Conservation (phyloP, 1,139 yeast genomes). For the Zygotorulaspora mrakii region DNA sequence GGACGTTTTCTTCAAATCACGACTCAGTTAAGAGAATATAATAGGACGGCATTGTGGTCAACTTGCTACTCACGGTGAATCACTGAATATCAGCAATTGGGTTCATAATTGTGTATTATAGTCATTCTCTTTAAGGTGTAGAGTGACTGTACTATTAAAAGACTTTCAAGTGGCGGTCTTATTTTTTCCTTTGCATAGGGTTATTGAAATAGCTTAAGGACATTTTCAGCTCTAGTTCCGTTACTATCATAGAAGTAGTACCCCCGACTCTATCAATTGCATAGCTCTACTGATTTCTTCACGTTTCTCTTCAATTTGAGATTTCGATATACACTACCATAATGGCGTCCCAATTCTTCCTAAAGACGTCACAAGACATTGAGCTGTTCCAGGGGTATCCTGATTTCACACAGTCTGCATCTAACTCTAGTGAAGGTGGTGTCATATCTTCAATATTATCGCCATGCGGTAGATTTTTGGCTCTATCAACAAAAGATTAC, state of each 20-base stretch:
- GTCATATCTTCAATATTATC: slow-evolving; percentile 45
- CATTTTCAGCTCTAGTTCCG: neutral
- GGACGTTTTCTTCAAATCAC: slow-evolving; percentile 1
- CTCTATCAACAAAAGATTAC: slow-evolving; percentile 52
- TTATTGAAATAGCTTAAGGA: neutral
- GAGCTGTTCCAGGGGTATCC: slow-evolving; percentile 39
- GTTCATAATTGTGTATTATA: neutral
- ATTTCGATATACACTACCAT: neutral
- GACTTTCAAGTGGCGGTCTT: neutral
- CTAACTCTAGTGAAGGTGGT: slow-evolving; percentile 43
- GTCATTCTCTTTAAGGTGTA: neutral
- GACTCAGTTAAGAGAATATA: neutral
- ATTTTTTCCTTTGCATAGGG: neutral
- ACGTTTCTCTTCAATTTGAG: neutral
- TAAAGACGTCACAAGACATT: slow-evolving; percentile 35
- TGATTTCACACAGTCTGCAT: slow-evolving; percentile 37
- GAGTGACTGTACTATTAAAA: neutral
- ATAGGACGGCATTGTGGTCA: no score
- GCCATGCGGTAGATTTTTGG: slow-evolving; percentile 51
- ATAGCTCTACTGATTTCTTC: no score
- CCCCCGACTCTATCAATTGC: no score
- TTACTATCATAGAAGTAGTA: neutral
- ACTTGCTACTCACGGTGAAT: no score
- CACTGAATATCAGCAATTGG: neutral
- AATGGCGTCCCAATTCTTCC: slow-evolving; percentile 38